Evolutionary conservation across 164 flowering plant species (phyloP).

Genomic region (Pachysandra terminalis): DNA sequence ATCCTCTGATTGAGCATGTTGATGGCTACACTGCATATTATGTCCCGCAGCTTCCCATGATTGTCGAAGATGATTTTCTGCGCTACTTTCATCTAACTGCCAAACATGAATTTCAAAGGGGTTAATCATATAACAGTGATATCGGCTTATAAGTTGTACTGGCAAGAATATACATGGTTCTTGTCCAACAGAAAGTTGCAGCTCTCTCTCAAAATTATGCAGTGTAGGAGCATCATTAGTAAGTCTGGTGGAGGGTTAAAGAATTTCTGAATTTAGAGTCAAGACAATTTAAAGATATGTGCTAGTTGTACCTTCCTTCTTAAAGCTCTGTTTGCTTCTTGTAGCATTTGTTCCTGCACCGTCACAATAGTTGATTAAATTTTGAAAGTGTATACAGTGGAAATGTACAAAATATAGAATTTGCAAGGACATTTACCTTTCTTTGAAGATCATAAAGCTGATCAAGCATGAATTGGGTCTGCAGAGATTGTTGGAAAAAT

Average conservation of each 20-base stretch:
- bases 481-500: conserved; percentile 11
- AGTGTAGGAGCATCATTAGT: no score
- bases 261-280: background rate
- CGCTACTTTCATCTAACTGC: conserved; percentile 34
- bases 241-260: no score
- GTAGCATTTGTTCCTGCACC: conserved; percentile 34
- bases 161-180: background rate
- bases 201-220: no score
- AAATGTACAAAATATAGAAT: background rate
- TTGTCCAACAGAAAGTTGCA: no score
- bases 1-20: conserved; percentile 31
- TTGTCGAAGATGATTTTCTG: conserved; percentile 17
- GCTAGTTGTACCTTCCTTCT: conserved; percentile 33
- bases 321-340: conserved; percentile 33
- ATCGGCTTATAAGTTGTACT: no score
- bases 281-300: background rate
- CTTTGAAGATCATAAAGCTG: conserved; percentile 43
- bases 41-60: conserved; percentile 36
- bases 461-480: conserved; percentile 42
- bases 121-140: background rate
- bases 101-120: background rate
- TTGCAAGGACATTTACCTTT: conserved; percentile 20
- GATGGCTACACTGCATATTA: conserved; percentile 19
- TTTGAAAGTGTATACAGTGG: background rate
- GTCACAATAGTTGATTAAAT: background rate